These are phyloP conservation scores for Colletotrichum camelliae DNA, from an alignment of 2,329 filamentous ascomycete species.

Conservation along the genomic window DNA sequence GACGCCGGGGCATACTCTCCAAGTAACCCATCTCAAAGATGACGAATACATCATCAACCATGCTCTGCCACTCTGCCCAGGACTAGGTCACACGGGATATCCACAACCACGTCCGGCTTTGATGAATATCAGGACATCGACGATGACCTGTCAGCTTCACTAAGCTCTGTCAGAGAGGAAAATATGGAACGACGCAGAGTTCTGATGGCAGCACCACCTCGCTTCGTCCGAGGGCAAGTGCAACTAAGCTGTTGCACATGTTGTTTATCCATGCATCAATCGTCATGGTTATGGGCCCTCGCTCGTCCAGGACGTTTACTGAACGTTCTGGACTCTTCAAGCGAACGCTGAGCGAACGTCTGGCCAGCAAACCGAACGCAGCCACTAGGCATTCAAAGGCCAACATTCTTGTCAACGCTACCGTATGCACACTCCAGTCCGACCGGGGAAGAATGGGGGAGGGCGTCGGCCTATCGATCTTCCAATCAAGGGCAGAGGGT, in stretches of 20 bases:
- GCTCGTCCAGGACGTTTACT: background rate
- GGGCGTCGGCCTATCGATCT: conserved; percentile 9
- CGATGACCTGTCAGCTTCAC: background rate
- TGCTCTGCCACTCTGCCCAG: background rate
- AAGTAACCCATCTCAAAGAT: background rate
- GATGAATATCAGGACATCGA: background rate
- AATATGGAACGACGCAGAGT: background rate
- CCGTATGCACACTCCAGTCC: background rate
- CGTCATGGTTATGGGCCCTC: background rate
- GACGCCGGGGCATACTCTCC: background rate
- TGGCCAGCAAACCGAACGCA: conserved; percentile 2
- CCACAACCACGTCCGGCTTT: background rate
- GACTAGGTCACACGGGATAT: background rate
- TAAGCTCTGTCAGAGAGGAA: background rate
- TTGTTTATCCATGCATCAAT: background rate
- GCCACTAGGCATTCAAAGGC: background rate
- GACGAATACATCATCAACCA: background rate
- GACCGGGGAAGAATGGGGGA: background rate
- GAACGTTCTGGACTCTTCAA: conserved; percentile 13
- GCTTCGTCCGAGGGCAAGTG: background rate
- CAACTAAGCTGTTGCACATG: background rate
- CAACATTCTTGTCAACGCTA: background rate
- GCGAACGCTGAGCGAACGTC: conserved; percentile 3
- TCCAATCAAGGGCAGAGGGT: background rate
- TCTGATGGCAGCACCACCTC: background rate